Evolutionary conservation across 441 rosid species (phyloP), one percentile per base, ranked within the genome.

Genomic region (Croton setiger): DNA sequence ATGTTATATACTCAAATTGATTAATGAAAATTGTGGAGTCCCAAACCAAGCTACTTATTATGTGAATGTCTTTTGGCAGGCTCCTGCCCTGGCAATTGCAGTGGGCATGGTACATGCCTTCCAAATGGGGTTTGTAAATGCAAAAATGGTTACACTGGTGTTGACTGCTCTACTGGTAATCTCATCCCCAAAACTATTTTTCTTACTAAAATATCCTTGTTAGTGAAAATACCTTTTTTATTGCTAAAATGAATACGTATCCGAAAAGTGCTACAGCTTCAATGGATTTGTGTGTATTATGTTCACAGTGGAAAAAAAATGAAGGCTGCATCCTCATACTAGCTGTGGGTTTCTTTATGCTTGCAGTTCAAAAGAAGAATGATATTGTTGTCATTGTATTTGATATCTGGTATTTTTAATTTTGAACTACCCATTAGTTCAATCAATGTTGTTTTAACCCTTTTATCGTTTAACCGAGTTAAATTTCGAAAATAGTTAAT

Each of bases 151-250:
- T 90, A 71, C 77, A 85, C 98, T n/a, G 99, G 99, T 72, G 68
- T 88, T 2, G 99, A 94, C 82, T 94, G 99, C 78, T 87, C 98
- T 60, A 95, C 98, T 6, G 98, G 98, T 92, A 88, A 59, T 60
- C 31, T 41, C 27, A 35, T 55, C 39, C n/a, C 14, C 0, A 11
- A 27, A 10, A 43, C 13, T 3, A n/a, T 48, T 69, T 63, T 44
- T 52, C 6, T 7, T 55, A 3, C 12, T 20, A n/a, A 17, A 64
- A 49, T 44, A 36, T 7, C 23, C 13, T 15, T 14, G 33, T 31
- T 44, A 7, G 12, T 57, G 20, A 53, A 1, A n/a, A n/a, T 13
- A 31, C n/a, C 21, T 27, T 3, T 55, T 66, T 0, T 66, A 52
- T 61, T 21, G 33, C 43, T 53, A 41, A 31, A n/a, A 9, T 7